Evolutionary conservation across 768 basidiomycete species (phyloP), one percentile per base, ranked within the genome.

Genomic region (Melanogaster broomeanus): DNA sequence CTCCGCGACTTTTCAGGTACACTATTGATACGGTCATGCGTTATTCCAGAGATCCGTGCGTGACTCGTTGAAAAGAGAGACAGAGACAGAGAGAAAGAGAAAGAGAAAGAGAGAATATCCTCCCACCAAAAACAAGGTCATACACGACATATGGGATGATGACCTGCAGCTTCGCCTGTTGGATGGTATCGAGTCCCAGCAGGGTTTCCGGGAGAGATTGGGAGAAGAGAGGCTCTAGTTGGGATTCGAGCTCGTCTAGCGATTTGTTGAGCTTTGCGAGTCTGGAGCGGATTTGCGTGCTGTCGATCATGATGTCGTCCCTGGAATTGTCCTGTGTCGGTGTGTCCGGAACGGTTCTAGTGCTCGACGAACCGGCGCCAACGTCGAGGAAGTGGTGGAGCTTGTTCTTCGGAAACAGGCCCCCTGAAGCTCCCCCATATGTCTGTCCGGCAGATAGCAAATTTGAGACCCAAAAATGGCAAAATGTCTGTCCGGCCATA

Each of bases 111-210:
- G n/a, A n/a, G n/a, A n/a, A n/a, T n/a, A 5, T 41, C 33, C 5
- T 74, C 85, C 57, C 56, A 92, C 92, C 85, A 71, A 91, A 92
- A n/a, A 92, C 72, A 10, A 94, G 77, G 67, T 93, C 90, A 62
- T 93, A 90, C 3, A 88, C 77, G 27, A 90, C 75, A 68, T 93
- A 93, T n/a, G 90, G 88, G 38, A 93, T 63, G 31, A 83, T 74
- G 6, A 85, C 84, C 56, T 93, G 88, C 3, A 93, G 68, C 67
- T 92, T 91, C 22, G 90, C 91, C 61, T 90, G 88, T 52, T 91
- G 85, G 19, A 93, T 74, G 7, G 83, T 81, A 53, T 89, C 84
- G 22, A 92, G 75, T 12, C 74, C 74, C 21, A 85, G 68, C 15
- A 85, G 63, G 0, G 84, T 82, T 57, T 91, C 87, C 6, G 84